These are phyloP conservation scores for Asterochloris sp. DNA, from an alignment of 139 green algal genomes.

Conservation along the genomic window DNA sequence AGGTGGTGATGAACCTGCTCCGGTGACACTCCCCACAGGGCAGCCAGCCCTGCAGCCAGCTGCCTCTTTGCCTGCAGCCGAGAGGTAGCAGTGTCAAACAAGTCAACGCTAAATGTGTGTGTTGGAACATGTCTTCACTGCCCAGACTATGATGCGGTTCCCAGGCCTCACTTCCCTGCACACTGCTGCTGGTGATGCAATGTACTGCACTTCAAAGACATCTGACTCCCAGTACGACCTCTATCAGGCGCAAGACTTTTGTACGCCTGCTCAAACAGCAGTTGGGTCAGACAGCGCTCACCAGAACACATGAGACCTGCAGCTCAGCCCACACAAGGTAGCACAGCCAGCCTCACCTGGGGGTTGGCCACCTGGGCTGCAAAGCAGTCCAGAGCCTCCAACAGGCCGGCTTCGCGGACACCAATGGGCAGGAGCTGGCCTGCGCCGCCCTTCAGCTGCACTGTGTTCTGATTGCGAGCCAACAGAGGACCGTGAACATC, in stretches of 20 bases:
- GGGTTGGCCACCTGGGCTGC: slow-evolving; percentile 26
- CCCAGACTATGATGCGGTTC: no score
- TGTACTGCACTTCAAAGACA: no score
- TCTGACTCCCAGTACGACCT: no score
- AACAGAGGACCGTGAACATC: slow-evolving; percentile 25
- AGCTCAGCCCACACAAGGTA: neutral
- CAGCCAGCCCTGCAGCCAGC: slow-evolving; percentile 48
- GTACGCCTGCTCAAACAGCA: no score
- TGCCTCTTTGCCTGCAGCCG: slow-evolving; percentile 27
- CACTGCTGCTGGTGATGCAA: no score
- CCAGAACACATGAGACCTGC: no score
- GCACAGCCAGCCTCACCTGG: slow-evolving; percentile 18
- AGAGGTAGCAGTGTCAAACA: neutral
- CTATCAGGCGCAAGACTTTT: no score
- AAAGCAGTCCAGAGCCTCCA: slow-evolving; percentile 62
- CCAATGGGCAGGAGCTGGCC: slow-evolving; percentile 22
- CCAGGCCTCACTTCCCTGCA: no score
- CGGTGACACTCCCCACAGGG: slow-evolving; percentile 52
- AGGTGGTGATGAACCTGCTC: slow-evolving; percentile 42
- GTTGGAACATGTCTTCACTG: no score
- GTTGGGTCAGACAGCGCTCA: no score
- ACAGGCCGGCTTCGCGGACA: slow-evolving; percentile 51
- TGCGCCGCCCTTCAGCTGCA: neutral
- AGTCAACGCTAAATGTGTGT: neutral
- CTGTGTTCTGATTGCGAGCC: slow-evolving; percentile 1